These are phyloP conservation scores for Arthrocladium fulminans DNA, from an alignment of 2,329 filamentous ascomycete species.

Conservation along the genomic window DNA sequence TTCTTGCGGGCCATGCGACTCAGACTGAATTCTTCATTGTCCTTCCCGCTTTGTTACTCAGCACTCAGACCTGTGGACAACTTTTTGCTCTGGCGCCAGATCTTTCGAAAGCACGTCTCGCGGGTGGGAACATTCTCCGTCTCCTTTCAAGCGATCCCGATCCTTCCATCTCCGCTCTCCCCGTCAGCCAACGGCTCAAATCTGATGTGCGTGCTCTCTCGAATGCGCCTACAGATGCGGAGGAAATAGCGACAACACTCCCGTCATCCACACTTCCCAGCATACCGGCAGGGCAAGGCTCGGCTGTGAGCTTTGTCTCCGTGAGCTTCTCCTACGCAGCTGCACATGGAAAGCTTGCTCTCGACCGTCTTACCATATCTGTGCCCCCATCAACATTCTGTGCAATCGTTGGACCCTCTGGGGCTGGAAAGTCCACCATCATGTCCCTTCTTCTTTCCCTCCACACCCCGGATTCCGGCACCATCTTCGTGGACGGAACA, in stretches of 20 bases:
- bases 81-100: slow-evolving; percentile 69
- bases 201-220: too few species aligned
- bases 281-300: too few species aligned
- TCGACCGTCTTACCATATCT: slow-evolving; percentile 48
- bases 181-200: too few species aligned
- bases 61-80: slow-evolving; percentile 63
- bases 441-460: slow-evolving; percentile 87
- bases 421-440: slow-evolving; percentile 87
- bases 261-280: too few species aligned
- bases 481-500: slow-evolving; percentile 70
- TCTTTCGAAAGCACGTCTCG: slow-evolving; percentile 56
- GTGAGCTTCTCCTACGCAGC: slow-evolving; percentile 59
- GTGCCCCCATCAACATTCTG: slow-evolving; percentile 33
- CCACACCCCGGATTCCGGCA: slow-evolving; percentile 75
- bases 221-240: too few species aligned
- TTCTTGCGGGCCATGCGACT: slow-evolving; percentile 56
- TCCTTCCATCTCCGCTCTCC: slow-evolving; percentile 29
- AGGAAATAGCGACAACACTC: too few species aligned
- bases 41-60: slow-evolving; percentile 60
- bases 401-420: slow-evolving; percentile 81
- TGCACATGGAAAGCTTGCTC: slow-evolving; percentile 42
- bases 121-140: slow-evolving; percentile 48
- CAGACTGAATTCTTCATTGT: slow-evolving; percentile 67
- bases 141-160: slow-evolving; percentile 33
- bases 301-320: too few species aligned